phyloP scores from a whole-genome alignment of 176 grass and related monocot species.

The Coix lacrymajobi region DNA sequence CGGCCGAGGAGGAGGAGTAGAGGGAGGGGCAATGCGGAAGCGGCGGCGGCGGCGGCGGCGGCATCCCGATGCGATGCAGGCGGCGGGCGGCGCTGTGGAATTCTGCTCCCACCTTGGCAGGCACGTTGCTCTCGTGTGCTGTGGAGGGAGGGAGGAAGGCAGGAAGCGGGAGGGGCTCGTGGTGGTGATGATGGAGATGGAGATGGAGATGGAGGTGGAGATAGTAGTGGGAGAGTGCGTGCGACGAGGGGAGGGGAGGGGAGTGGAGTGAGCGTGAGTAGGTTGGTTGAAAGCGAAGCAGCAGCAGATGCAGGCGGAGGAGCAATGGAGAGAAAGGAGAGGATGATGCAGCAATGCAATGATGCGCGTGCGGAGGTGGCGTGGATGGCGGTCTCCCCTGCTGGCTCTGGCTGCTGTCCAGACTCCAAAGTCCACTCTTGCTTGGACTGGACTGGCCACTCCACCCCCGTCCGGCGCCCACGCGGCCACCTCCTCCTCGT shows the following conservation, averaged over 20 bases:
- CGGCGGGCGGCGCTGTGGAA: background rate
- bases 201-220: no score
- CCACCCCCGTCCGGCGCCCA: no score
- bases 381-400: background rate
- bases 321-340: background rate
- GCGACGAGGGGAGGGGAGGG: background rate
- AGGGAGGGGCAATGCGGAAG: background rate
- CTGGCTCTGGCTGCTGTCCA: background rate
- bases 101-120: background rate
- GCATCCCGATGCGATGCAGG: background rate
- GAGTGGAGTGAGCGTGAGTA: background rate
- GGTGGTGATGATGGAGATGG: background rate
- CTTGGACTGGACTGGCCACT: no score
- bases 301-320: background rate
- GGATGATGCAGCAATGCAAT: background rate
- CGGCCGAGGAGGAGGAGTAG: background rate
- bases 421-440: slow-evolving; percentile 17
- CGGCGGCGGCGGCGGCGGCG: background rate
- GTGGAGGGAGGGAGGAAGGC: no score
- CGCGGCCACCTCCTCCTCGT: no score
- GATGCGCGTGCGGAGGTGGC: background rate
- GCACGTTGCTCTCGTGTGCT: background rate
- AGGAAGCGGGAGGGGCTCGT: no score
- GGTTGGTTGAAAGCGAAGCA: background rate
- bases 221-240: background rate